These are phyloP conservation scores for Fusarium torulosum DNA, from an alignment of 2,329 filamentous ascomycete genomes.

Conservation along the genomic window DNA sequence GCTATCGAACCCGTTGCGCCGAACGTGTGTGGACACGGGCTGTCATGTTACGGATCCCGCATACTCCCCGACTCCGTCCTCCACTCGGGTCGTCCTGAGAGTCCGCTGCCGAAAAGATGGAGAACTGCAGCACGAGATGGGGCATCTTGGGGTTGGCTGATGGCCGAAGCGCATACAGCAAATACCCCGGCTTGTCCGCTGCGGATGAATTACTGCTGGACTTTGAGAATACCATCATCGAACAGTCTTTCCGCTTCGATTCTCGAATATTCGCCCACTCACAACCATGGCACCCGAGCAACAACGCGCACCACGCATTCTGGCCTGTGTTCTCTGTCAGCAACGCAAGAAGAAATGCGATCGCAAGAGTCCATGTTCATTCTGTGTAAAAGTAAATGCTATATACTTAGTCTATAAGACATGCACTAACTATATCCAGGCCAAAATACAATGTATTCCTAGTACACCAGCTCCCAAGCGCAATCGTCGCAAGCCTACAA, in stretches of 20 bases:
- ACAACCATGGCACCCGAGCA: constrained; percentile 24
- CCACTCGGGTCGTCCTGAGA: constrained; percentile 21
- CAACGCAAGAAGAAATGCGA: constrained; percentile 43
- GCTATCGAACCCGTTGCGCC: constrained; percentile 22
- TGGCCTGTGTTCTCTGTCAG: constrained; percentile 39
- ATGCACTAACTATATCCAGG: constrained; percentile 6
- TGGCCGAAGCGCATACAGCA: constrained; percentile 13
- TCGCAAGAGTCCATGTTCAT: constrained; percentile 36
- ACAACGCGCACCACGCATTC: constrained; percentile 23
- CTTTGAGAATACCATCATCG: constrained; percentile 9
- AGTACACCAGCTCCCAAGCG: constrained; percentile 40
- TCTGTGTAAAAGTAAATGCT: constrained; percentile 30
- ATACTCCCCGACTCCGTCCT: constrained; percentile 34
- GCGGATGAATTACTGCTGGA: constrained; percentile 2
- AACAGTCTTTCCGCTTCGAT: constrained; percentile 1
- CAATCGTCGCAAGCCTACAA: constrained; percentile 35
- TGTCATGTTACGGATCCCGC: constrained; percentile 26
- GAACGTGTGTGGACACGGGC: constrained; percentile 22
- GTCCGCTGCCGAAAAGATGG: constrained; percentile 16
- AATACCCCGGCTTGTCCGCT: constrained; percentile 26
- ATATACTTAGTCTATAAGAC: not conserved
- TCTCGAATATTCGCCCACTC: not conserved
- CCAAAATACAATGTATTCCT: constrained; percentile 32
- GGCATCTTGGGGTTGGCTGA: not conserved
- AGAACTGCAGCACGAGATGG: not conserved